phyloP scores from a whole-genome alignment of 495 filamentous ascomycete species.

The Neurospora hispaniola region DNA sequence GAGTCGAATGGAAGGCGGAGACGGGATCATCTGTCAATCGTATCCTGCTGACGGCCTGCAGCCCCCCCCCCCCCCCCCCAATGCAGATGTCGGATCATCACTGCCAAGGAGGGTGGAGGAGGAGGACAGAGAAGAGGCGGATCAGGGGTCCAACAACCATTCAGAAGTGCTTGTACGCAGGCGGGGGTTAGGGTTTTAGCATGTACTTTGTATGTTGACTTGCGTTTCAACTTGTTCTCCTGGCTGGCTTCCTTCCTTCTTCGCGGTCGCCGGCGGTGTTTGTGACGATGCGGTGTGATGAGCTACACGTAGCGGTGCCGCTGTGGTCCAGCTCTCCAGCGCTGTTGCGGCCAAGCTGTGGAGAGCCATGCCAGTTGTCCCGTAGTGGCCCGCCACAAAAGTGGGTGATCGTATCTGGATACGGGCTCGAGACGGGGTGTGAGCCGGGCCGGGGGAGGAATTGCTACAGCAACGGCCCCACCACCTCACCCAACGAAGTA shows the following conservation, averaged over 20 bases:
- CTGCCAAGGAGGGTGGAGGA: background rate
- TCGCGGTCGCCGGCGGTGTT: background rate
- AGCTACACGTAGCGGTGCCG: background rate
- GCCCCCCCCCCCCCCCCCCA: no score
- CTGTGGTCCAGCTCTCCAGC: background rate
- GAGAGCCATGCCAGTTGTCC: background rate
- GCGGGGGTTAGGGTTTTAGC: conserved; percentile 3
- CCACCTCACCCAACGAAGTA: background rate
- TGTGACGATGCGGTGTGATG: background rate
- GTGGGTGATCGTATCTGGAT: background rate
- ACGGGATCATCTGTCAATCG: background rate
- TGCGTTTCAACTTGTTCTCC: background rate
- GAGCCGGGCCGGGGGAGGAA: background rate
- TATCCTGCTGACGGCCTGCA: background rate
- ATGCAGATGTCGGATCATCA: background rate
- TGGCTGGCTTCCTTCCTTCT: background rate
- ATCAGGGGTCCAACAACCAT: background rate
- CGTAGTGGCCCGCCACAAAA: background rate
- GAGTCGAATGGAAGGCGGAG: background rate
- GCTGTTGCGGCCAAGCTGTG: background rate
- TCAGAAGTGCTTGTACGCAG: background rate
- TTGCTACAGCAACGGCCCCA: conserved; percentile 11
- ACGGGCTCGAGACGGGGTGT: background rate
- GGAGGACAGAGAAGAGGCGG: background rate
- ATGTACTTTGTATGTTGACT: background rate